A percentile compares a stretch with the other conserved stretches of the same genome.
Evolutionary conservation across 2,329 filamentous ascomycete genomes (phyloP).

Genomic region (Cadophora luteo-olivacea): DNA sequence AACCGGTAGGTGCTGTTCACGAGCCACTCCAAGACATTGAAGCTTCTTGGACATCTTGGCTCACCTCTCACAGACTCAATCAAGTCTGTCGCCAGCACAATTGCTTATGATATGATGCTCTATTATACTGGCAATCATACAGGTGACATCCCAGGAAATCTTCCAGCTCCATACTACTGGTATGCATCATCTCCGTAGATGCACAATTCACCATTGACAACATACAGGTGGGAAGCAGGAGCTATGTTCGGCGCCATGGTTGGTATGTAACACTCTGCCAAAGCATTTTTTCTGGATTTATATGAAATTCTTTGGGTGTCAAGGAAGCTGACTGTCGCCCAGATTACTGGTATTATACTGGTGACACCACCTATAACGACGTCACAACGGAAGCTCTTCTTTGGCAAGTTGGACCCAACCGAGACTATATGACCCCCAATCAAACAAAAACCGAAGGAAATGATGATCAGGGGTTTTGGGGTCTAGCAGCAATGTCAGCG

Average conservation of each 20-base stretch:
- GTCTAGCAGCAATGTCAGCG: conserved; percentile 71
- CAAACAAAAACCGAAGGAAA: conserved; percentile 74
- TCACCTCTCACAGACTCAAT: conserved; percentile 39
- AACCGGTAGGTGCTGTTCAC: conserved; percentile 30
- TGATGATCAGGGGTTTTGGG: conserved; percentile 81
- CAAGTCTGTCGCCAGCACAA: conserved; percentile 40
- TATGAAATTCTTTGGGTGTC: too few relatives aligned
- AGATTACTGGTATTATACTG: conserved; percentile 87
- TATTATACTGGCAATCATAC: conserved; percentile 60
- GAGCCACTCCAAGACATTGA: background rate
- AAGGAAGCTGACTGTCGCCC: background rate
- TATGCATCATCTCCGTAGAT: conserved; percentile 51
- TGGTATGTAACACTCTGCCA: conserved; percentile 3
- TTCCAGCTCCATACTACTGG: conserved; percentile 62
- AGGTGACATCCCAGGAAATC: conserved; percentile 56
- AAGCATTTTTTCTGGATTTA: background rate
- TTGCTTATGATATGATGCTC: conserved; percentile 56
- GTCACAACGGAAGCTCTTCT: conserved; percentile 72
- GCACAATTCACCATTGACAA: conserved; percentile 42
- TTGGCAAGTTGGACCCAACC: conserved; percentile 73
- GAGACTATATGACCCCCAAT: conserved; percentile 80
- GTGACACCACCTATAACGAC: conserved; percentile 74
- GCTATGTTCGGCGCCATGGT: conserved; percentile 75
- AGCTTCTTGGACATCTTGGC: background rate
- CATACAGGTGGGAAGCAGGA: conserved; percentile 69